Percentiles rank a stretch among this genome's conserved stretches.
These are phyloP conservation scores for Amylocarpus encephaloides DNA, from an alignment of 2,329 filamentous ascomycete species.

Conservation along the genomic window DNA sequence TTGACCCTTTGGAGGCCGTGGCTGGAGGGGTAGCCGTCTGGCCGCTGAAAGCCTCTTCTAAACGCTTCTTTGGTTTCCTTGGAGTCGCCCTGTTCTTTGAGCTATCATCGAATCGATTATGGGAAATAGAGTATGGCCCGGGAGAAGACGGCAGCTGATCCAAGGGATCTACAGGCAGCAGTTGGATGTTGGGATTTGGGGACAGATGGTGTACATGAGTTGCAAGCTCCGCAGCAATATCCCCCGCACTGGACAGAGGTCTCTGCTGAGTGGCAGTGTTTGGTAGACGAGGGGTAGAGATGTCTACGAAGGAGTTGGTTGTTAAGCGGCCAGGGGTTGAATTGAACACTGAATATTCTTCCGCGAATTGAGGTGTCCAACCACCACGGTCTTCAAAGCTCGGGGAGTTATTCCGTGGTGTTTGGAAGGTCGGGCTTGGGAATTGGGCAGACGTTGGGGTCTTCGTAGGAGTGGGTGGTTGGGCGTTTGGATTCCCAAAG, in stretches of 20 bases:
- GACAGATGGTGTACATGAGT: constrained; percentile 59
- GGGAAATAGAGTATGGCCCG: constrained; percentile 30
- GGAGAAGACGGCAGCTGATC: constrained; percentile 54
- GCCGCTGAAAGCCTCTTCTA: constrained; percentile 29
- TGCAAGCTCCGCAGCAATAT: constrained; percentile 45
- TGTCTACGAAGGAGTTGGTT: constrained; percentile 25
- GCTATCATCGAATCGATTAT: constrained; percentile 25
- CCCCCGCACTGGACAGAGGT: constrained; percentile 42
- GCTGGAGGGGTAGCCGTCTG: constrained; percentile 57
- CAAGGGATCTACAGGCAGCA: constrained; percentile 55
- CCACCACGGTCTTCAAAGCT: constrained; percentile 44
- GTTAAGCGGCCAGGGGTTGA: constrained; percentile 53
- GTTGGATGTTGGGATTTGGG: constrained; percentile 43
- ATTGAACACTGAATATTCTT: constrained; percentile 61
- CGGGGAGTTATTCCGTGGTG: constrained; percentile 44
- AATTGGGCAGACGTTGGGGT: constrained; percentile 49
- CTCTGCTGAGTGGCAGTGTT: constrained; percentile 36
- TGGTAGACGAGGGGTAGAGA: constrained; percentile 19
- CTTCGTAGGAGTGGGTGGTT: constrained; percentile 51
- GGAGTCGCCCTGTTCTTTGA: constrained; percentile 33
- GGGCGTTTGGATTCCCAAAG: constrained; percentile 59
- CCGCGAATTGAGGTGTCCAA: constrained; percentile 57
- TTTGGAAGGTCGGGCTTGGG: constrained; percentile 51
- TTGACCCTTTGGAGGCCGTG: constrained; percentile 48
- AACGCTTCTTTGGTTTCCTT: constrained; percentile 33